Percentiles rank a stretch among this genome's conserved stretches.
These are phyloP conservation scores for Geranomyces michiganensis DNA, from an alignment of 192 early-diverging fungal species.

Conservation along the genomic window DNA sequence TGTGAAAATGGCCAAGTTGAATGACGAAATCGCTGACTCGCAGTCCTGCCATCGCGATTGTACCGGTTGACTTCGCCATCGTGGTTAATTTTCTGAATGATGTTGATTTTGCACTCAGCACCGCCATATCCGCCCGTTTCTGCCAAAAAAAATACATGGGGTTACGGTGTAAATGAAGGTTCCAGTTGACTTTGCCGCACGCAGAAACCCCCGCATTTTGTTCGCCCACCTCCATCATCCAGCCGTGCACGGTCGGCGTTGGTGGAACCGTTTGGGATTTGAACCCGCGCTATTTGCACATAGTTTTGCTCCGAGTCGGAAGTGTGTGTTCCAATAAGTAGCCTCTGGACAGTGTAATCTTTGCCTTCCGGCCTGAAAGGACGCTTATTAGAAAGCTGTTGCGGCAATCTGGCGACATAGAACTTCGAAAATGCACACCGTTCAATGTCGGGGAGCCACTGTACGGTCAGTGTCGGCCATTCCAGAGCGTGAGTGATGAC, in stretches of 20 bases:
- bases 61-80: constrained; percentile 94
- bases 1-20: constrained; percentile 9
- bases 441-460: constrained; percentile 97
- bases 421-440: constrained; percentile 45
- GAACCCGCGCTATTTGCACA: constrained; percentile 91
- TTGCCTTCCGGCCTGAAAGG: constrained; percentile 78
- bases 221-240: constrained; percentile 58
- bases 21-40: no score
- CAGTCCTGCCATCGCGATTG: not conserved
- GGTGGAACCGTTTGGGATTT: constrained; percentile 74
- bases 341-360: constrained; percentile 85
- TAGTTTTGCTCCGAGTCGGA: constrained; percentile 96
- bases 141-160: constrained; percentile 24
- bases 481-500: constrained; percentile 98
- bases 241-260: constrained; percentile 63
- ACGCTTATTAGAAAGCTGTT: not conserved
- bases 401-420: not conserved
- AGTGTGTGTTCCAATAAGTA: constrained; percentile 95
- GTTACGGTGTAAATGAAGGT: not conserved
- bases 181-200: not conserved
- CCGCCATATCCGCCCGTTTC: constrained; percentile 82
- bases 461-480: constrained; percentile 96
- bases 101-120: constrained; percentile 81
- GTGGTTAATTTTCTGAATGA: constrained; percentile 91
- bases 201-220: not conserved